Percentiles rank a stretch among this genome's conserved stretches.
phyloP scores from a whole-genome alignment of 805 yeast genomes.

The Wickerhamomyces bisporus region DNA sequence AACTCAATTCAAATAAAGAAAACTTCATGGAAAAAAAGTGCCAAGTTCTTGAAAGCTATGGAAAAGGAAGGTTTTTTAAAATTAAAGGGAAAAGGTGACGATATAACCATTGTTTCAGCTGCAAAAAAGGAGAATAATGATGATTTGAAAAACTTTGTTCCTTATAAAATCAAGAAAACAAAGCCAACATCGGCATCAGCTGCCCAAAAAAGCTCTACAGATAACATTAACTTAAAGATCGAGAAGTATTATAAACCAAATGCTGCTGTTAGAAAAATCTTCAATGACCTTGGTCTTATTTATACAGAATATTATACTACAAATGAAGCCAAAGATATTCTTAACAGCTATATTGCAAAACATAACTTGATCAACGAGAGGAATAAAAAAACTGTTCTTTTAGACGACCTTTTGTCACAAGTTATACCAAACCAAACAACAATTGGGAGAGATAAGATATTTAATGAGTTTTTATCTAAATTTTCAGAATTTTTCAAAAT shows the following conservation, averaged over 20 bases:
- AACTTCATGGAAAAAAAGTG: slow-evolving; percentile 85
- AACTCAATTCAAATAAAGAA: slow-evolving; percentile 58
- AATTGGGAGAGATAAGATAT: slow-evolving; percentile 31
- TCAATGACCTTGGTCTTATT: slow-evolving; percentile 36
- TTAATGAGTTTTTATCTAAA: slow-evolving; percentile 38
- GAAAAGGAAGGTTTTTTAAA: slow-evolving; percentile 68
- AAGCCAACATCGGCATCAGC: slow-evolving; percentile 14
- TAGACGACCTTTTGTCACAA: slow-evolving; percentile 50
- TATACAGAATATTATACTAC: slow-evolving; percentile 42
- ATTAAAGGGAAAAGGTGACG: slow-evolving; percentile 83
- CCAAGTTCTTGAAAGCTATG: slow-evolving; percentile 81
- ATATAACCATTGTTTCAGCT: slow-evolving; percentile 49
- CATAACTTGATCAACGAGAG: slow-evolving; percentile 45
- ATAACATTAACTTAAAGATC: slow-evolving; percentile 31
- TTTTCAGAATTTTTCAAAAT: slow-evolving; percentile 47
- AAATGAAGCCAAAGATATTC: slow-evolving; percentile 46
- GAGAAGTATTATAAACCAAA: slow-evolving; percentile 61
- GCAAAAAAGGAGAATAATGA: slow-evolving; percentile 42
- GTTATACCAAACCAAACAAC: slow-evolving; percentile 31
- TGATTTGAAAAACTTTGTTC: slow-evolving; percentile 53
- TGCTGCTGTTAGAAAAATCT: slow-evolving; percentile 39
- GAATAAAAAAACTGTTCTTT: slow-evolving; percentile 47
- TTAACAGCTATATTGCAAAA: slow-evolving; percentile 51
- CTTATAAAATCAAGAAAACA: slow-evolving; percentile 41
- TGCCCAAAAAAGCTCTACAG: slow-evolving; percentile 19